These are phyloP conservation scores for Thalassiosira mediterranea DNA, from an alignment of 352 stramenopile genomes.

Conservation along the genomic window DNA sequence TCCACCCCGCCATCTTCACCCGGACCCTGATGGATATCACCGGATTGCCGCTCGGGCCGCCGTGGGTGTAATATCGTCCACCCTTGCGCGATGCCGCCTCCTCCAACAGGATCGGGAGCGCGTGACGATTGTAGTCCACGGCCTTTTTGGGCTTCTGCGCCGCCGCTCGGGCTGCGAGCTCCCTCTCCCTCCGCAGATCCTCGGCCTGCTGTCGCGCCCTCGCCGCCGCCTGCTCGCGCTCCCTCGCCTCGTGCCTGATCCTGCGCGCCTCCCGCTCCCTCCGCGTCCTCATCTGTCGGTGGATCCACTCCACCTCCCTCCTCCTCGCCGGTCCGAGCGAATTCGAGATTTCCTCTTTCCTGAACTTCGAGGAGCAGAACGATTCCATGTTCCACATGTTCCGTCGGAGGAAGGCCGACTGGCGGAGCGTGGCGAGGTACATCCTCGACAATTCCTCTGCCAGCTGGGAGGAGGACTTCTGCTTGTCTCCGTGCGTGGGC, in stretches of 20 bases:
- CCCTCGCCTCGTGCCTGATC: neutral
- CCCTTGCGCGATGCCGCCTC: too few relatives aligned
- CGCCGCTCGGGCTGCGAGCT: too few relatives aligned
- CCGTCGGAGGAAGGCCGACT: conserved; percentile 38
- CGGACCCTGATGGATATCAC: conserved; percentile 37
- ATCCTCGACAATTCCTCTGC: conserved; percentile 35
- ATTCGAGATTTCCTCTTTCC: neutral
- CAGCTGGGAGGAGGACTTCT: neutral
- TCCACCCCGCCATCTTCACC: conserved; percentile 27
- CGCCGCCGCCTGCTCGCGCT: neutral
- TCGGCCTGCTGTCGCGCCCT: neutral
- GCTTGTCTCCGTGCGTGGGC: neutral
- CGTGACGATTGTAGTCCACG: too few relatives aligned
- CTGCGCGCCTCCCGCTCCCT: neutral
- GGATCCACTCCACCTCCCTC: neutral
- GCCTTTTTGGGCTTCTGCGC: too few relatives aligned
- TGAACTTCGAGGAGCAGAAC: neutral
- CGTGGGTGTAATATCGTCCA: neutral
- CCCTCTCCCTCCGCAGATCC: neutral
- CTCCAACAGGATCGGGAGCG: too few relatives aligned
- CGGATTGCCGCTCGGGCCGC: conserved; percentile 4
- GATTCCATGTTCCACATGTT: conserved; percentile 25
- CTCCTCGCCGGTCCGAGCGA: neutral
- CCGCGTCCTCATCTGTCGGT: neutral
- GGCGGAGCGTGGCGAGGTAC: conserved; percentile 15